Evolutionary conservation across 495 filamentous ascomycete genomes (phyloP).

Genomic region (Penicillium diatomitis): DNA sequence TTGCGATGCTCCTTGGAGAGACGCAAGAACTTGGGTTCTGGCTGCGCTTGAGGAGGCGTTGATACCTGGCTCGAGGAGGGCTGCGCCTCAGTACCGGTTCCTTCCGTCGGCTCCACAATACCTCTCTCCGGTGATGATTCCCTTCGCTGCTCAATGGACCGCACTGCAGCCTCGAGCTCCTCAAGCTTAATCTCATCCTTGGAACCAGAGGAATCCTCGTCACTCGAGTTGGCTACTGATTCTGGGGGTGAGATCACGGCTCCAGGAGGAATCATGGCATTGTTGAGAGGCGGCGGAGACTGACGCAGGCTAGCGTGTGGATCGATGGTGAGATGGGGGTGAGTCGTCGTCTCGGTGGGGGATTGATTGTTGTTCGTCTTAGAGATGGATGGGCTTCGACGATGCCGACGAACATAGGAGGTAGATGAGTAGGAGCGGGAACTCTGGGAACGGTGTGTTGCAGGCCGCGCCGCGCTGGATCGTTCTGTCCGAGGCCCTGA

Average conservation of each 20-base stretch:
- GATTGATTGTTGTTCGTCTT: constrained; percentile 21
- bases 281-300: constrained; percentile 67
- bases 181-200: constrained; percentile 54
- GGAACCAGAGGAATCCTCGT: constrained; percentile 60
- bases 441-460: constrained; percentile 41
- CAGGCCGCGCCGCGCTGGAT: constrained; percentile 26
- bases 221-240: constrained; percentile 65
- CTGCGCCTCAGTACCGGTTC: constrained; percentile 26
- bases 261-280: constrained; percentile 63
- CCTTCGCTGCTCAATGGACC: constrained; percentile 62
- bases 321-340: constrained; percentile 41
- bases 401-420: constrained; percentile 60
- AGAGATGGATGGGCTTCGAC: constrained; percentile 51
- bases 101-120: constrained; percentile 29
- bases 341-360: constrained; percentile 23
- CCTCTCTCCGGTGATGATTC: constrained; percentile 20
- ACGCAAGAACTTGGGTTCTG: constrained; percentile 22
- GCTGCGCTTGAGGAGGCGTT: constrained; percentile 5
- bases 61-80: constrained; percentile 15
- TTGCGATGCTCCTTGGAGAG: constrained; percentile 51
- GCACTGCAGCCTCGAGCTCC: constrained; percentile 76
- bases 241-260: constrained; percentile 85
- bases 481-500: constrained; percentile 41
- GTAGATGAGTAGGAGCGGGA: constrained; percentile 73
- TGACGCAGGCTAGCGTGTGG: constrained; percentile 55